Evolutionary conservation across 441 rosid genomes (phyloP), one percentile per base, ranked within the genome.

Genomic region (Gossypium gossypioides): DNA sequence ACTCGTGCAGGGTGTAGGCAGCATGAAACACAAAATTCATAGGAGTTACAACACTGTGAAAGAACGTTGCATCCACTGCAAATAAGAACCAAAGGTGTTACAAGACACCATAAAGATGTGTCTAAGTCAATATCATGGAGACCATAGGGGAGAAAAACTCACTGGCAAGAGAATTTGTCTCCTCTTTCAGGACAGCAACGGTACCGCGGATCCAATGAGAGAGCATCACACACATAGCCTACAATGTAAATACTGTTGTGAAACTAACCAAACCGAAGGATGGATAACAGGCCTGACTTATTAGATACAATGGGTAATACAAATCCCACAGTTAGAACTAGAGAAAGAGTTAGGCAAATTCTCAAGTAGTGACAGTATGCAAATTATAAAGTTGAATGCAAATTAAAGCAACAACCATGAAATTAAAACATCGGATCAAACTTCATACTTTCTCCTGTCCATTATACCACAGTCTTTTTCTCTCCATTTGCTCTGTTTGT

Each of bases 1-100:
- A 93, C 97, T 86, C 80, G 81, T 73, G 87, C 75, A 54, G 97
- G 97, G 77, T 86, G 79, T 66, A 86, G 83, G 78, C 99, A 91
- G 86, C 99, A 95, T 22, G 99, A 88, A 78, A 95, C 97, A 61
- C 97, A 94, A 81, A 72, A 90, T 50, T 92, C 99, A 78, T 94
- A 92, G 64, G 97, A 87, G 79, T 80, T 86, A 76, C 99, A 95
- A 72, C 97, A 95, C 77, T 85, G 89, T 19, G 96, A 86, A 78
- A 85, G 84, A 69, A 88, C 82, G 75, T 86, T 87, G 86, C 99
- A 95, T 77, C 97, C 97, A 58, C 96, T 92, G 81, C 71, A 80
- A 75, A 74, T 18, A 57, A 48, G 13, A 69, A 27, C n/a, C 37
- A 51, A 67, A 73, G 63, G 24, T 51, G 19, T 66, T 9, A 68